Base-by-base conservation (phyloP, 148 eudicot species). In the Rhododendron ovatum region DNA sequence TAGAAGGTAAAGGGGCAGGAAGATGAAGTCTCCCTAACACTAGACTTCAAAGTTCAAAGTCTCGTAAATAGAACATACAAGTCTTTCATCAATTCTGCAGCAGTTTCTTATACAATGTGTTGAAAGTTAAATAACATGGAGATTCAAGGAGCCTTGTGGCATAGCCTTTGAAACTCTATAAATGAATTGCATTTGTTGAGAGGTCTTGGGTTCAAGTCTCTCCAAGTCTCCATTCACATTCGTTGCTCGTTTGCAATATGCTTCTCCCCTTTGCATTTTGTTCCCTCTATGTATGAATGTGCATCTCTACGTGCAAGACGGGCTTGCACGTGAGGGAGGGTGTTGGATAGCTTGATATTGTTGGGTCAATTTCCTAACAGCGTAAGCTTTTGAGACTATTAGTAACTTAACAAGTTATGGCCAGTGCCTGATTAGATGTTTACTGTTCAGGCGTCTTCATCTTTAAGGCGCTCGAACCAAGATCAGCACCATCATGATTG, bases 401-500 rank as follows among this genome's bases (percentile, higher is more conserved):
- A 5, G 63, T 57, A 59, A 59, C n/a, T 59, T 6, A 59, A 59
- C 48, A 83, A n/a, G 65, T 84, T 48, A 3, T 67, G 13, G 33
- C 61, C 61, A 57, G 48, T 18, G 85, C 43, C 61, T 84, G 28
- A 84, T 83, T 83, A 83, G 85, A 43, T 11, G 28, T 30, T 50
- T 18, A 83, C 39, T 3, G 13, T 67, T 65, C 78, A 71, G 45
- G 65, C 10, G 5, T 12, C 75, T 69, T 22, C 84, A 71, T n/a
- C 85, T 3, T 18, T 71, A 22, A 81, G 45, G 41, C 48, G 33
- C 80, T 33, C 28, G 22, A 50, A 43, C 28, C 78, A 47, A 51
- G 47, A 8, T 41, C 11, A 41, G 80, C 82, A 26, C 57, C 82
- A 78, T 78, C 81, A 47, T 78, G 22, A 41, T 73, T 51, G 5